A percentile compares a stretch with the other conserved stretches of the same genome.
Conservation (phyloP, 73 alveolate genomes). For the Vitrella brassicaformis region DNA sequence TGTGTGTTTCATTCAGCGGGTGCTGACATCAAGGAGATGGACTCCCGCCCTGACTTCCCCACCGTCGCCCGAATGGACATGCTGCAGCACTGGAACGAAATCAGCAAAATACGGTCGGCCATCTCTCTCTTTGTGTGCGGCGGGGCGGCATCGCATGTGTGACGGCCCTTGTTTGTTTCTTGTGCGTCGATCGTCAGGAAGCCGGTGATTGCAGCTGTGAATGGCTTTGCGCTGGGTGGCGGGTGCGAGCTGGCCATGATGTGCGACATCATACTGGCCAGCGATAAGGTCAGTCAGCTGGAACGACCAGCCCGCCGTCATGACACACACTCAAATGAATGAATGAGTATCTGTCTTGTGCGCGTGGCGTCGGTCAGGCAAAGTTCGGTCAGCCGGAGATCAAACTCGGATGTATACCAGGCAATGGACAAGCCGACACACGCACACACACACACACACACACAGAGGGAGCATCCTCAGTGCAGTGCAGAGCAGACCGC, state of each 20-base stretch:
- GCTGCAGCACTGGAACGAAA: neutral
- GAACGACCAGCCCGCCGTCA: too few relatives aligned
- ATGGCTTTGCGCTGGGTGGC: conserved; percentile 84
- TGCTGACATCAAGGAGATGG: neutral
- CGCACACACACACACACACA: neutral
- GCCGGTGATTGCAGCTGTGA: conserved; percentile 78
- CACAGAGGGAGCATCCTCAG: too few relatives aligned
- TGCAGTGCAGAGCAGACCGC: too few relatives aligned
- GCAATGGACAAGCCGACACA: conserved; percentile 13
- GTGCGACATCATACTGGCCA: conserved; percentile 74
- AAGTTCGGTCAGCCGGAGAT: conserved; percentile 79
- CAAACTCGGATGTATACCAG: conserved; percentile 71
- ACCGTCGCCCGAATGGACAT: neutral
- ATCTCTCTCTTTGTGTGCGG: neutral
- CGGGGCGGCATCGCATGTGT: neutral
- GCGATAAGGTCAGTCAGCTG: conserved; percentile 34
- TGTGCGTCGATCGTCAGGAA: conserved; percentile 35
- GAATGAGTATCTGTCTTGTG: too few relatives aligned
- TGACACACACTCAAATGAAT: too few relatives aligned
- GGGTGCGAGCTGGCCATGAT: conserved; percentile 82
- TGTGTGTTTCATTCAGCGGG: too few relatives aligned
- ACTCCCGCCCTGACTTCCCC: neutral
- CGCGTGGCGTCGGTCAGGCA: conserved; percentile 36
- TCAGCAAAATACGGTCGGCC: too few relatives aligned
- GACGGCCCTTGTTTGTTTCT: too few relatives aligned